phyloP scores from a whole-genome alignment of 176 grass and related monocot genomes.

The Carex myosuroides region DNA sequence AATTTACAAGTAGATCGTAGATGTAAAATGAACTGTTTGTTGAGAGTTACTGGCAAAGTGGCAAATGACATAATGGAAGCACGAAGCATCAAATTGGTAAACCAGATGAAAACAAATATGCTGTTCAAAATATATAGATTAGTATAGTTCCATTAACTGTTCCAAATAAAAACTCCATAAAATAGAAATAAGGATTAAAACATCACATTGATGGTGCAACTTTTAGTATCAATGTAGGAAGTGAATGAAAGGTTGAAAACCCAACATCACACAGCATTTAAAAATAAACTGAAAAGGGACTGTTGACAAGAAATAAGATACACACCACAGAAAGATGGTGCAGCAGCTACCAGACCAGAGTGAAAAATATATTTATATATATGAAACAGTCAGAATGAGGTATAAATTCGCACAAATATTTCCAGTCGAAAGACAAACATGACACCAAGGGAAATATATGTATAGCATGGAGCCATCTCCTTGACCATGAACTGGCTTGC shows the following conservation, averaged over 20 bases:
- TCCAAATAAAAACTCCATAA: not conserved
- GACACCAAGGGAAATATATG: slow-evolving; percentile 24
- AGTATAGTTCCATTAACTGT: not conserved
- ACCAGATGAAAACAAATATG: not conserved
- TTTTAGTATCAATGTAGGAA: not conserved
- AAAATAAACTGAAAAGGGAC: not conserved
- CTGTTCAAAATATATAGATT: not conserved
- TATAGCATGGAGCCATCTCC: slow-evolving; percentile 23
- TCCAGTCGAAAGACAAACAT: slow-evolving; percentile 20
- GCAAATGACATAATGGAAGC: not conserved
- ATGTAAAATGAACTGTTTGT: not conserved
- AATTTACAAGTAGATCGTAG: not conserved
- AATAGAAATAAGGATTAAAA: not conserved
- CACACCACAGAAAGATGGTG: slow-evolving; percentile 1
- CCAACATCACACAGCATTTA: not conserved
- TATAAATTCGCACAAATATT: slow-evolving; percentile 26
- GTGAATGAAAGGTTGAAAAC: not conserved
- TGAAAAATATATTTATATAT: slow-evolving; percentile 25
- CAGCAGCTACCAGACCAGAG: not conserved
- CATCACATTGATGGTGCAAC: not conserved
- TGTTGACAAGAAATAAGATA: slow-evolving; percentile 10
- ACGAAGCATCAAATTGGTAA: not conserved
- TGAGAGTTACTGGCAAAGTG: not conserved
- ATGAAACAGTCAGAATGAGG: slow-evolving; percentile 26
- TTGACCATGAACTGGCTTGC: slow-evolving; percentile 13